A percentile compares a stretch with the other conserved stretches of the same genome.
Evolutionary conservation across 257 asterid genomes (phyloP).

Genomic region (Capsicum pubescens): DNA sequence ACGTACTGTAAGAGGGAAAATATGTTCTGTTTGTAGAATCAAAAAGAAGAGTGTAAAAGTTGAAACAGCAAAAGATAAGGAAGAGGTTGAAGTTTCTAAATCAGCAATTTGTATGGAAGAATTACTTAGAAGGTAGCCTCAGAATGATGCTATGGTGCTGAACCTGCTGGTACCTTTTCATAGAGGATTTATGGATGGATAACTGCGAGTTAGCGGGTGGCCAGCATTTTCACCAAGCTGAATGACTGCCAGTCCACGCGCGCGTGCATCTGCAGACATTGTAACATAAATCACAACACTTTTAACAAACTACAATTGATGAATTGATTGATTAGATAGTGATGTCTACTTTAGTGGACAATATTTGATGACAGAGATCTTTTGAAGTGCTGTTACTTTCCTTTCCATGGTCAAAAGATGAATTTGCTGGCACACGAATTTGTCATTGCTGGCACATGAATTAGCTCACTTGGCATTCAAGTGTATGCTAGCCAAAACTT

Average conservation of each 20-base stretch:
- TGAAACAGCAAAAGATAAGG: background rate
- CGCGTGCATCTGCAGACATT: background rate
- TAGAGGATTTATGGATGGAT: background rate
- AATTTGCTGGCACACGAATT: background rate
- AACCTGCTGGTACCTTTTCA: background rate
- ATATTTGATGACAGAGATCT: background rate
- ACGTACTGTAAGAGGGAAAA: background rate
- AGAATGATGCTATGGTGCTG: background rate
- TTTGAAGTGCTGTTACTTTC: background rate
- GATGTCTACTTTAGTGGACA: background rate
- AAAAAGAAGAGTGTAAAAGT: conserved; percentile 7
- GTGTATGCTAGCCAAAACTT: background rate
- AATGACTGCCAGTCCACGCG: background rate
- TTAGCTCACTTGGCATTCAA: background rate
- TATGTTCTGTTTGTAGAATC: background rate
- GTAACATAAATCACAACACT: background rate
- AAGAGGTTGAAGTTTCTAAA: background rate
- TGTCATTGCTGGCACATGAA: background rate
- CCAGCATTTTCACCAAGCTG: background rate
- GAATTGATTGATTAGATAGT: background rate
- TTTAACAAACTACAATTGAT: background rate
- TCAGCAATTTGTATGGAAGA: background rate
- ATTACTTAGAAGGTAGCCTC: background rate
- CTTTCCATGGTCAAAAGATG: background rate
- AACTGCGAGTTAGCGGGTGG: background rate